These are phyloP conservation scores for Coffea eugenioides DNA, from an alignment of 257 asterid genomes.

Conservation along the genomic window DNA sequence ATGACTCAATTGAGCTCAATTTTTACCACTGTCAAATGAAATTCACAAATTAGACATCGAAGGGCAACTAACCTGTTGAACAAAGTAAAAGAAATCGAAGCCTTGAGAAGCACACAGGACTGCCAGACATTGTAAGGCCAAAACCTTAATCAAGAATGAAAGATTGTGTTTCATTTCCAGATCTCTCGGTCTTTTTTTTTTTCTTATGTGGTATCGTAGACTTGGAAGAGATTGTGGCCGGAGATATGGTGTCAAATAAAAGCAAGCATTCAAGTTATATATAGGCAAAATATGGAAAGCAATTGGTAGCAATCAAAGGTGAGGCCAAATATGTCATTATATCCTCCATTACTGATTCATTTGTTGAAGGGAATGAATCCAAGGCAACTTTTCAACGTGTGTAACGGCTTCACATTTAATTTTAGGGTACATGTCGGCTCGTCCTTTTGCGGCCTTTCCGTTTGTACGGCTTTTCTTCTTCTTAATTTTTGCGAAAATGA, in stretches of 20 bases:
- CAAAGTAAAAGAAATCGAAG: slow-evolving; percentile 77
- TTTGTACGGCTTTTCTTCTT: background rate
- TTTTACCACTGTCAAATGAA: background rate
- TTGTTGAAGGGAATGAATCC: background rate
- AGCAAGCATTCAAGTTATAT: background rate
- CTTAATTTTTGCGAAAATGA: background rate
- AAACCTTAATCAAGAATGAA: slow-evolving; percentile 23
- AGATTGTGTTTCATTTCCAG: slow-evolving; percentile 11
- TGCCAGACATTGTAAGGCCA: slow-evolving; percentile 30
- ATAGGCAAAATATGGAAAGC: background rate
- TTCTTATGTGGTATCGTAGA: background rate
- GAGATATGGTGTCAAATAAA: background rate
- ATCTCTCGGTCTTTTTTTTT: background rate
- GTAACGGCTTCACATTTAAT: background rate
- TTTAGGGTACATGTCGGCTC: background rate
- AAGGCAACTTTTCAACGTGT: background rate
- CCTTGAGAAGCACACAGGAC: slow-evolving; percentile 38
- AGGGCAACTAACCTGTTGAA: slow-evolving; percentile 48
- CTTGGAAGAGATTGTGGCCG: background rate
- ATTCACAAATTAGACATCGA: background rate
- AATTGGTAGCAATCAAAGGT: background rate
- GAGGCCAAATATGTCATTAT: background rate
- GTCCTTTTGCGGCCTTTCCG: background rate
- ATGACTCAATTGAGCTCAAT: background rate
- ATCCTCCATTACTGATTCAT: background rate